Conservation (phyloP, 257 asterid species). For the Capsicum rhomboideum region DNA sequence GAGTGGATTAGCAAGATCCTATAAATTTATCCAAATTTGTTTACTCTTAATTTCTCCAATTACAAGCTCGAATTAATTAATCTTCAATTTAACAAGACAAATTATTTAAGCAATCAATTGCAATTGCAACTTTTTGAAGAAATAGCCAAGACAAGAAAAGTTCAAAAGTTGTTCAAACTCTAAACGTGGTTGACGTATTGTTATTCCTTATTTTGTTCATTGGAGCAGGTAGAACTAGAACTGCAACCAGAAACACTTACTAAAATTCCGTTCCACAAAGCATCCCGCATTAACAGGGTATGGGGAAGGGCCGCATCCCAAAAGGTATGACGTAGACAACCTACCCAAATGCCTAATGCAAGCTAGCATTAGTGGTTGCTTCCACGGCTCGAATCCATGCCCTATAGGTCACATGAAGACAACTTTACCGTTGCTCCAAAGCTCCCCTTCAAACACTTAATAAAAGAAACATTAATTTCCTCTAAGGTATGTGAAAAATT, state of each 20-base stretch:
- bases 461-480: background rate
- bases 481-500: background rate
- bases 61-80: background rate
- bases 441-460: background rate
- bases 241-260: constrained; percentile 24
- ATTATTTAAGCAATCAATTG: background rate
- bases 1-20: background rate
- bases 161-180: background rate
- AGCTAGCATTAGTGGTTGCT: background rate
- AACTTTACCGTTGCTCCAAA: background rate
- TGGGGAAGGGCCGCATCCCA: accelerated
- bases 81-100: background rate
- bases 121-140: background rate
- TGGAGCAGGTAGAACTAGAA: constrained; percentile 52
- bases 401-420: accelerated
- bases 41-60: background rate
- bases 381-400: accelerated
- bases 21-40: background rate
- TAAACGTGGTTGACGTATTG: constrained; percentile 17
- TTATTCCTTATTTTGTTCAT: constrained; percentile 5
- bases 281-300: accelerated
- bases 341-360: background rate
- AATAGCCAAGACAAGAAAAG: background rate
- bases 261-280: background rate
- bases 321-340: background rate